phyloP scores from a whole-genome alignment of 139 green algal species.

The Medakamo hakoo region DNA sequence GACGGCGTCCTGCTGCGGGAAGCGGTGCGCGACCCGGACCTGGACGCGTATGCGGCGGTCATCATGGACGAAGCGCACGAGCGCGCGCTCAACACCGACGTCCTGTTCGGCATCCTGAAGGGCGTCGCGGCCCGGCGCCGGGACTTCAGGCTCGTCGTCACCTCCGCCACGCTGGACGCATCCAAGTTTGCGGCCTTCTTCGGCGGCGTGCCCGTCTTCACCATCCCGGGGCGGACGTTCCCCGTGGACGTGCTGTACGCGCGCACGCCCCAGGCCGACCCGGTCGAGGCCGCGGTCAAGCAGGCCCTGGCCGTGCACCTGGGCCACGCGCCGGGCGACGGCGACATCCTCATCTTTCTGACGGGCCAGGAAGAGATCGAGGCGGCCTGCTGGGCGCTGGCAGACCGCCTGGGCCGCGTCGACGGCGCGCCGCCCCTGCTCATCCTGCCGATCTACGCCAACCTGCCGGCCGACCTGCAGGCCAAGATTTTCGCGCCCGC shows the following conservation, averaged over 20 bases:
- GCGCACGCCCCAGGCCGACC: constrained; percentile 79
- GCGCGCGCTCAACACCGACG: constrained; percentile 82
- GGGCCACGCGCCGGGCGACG: constrained; percentile 46
- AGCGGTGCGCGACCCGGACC: constrained; percentile 65
- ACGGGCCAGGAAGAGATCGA: constrained; percentile 97
- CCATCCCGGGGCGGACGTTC: constrained; percentile 93
- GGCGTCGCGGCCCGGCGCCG: constrained; percentile 58
- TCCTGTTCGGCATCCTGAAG: constrained; percentile 95
- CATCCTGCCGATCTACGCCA: constrained; percentile 93
- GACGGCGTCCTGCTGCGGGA: constrained; percentile 91
- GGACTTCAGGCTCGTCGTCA: constrained; percentile 96
- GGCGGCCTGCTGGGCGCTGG: constrained; percentile 69
- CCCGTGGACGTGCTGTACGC: constrained; percentile 86
- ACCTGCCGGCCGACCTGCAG: constrained; percentile 77
- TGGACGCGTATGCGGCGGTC: constrained; percentile 64
- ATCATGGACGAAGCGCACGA: constrained; percentile 91
- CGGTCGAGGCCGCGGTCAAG: constrained; percentile 93
- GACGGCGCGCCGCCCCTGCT: constrained; percentile 55
- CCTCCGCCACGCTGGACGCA: constrained; percentile 82
- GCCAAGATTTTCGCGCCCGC: constrained; percentile 95
- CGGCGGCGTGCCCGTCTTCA: constrained; percentile 72
- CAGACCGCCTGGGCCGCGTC: constrained; percentile 36
- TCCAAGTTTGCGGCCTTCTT: constrained; percentile 81
- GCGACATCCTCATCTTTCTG: constrained; percentile 99
- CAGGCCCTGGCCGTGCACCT: constrained; percentile 90